These are phyloP conservation scores for Backusella westeae DNA, from an alignment of 192 early-diverging fungal genomes.

Conservation along the genomic window DNA sequence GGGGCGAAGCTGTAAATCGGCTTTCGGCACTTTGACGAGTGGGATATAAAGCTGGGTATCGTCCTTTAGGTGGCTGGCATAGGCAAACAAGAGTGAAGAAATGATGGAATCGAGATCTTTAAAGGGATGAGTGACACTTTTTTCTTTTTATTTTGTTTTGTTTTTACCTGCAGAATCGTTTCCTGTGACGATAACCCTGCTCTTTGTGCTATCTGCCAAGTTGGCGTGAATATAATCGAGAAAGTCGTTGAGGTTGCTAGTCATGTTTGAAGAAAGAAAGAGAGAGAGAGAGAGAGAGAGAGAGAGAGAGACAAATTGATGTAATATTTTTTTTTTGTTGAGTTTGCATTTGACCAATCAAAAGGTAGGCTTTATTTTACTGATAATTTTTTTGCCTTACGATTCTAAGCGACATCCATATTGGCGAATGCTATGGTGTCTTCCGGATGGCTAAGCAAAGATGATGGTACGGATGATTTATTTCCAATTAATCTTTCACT, in stretches of 20 bases:
- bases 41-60: slow-evolving; percentile 44
- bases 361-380: not conserved
- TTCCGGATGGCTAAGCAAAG: no score
- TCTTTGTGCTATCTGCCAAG: not conserved
- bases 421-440: no score
- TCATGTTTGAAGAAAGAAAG: not conserved
- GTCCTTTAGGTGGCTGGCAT: slow-evolving; percentile 28
- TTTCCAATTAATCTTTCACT: no score
- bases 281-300: not conserved
- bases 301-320: not conserved
- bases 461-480: no score
- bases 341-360: not conserved
- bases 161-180: slow-evolving; percentile 72
- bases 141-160: no score
- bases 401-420: no score
- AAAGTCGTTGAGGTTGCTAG: not conserved
- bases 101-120: slow-evolving; percentile 75
- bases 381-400: no score
- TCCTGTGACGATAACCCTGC: slow-evolving; percentile 54
- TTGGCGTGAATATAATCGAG: slow-evolving; percentile 4
- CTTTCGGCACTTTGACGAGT: slow-evolving; percentile 53
- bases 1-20: slow-evolving; percentile 62
- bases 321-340: not conserved
- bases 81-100: slow-evolving; percentile 55
- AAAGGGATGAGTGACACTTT: not conserved